Conservation (phyloP, 441 rosid species). For the Erysimum pusillum region DNA sequence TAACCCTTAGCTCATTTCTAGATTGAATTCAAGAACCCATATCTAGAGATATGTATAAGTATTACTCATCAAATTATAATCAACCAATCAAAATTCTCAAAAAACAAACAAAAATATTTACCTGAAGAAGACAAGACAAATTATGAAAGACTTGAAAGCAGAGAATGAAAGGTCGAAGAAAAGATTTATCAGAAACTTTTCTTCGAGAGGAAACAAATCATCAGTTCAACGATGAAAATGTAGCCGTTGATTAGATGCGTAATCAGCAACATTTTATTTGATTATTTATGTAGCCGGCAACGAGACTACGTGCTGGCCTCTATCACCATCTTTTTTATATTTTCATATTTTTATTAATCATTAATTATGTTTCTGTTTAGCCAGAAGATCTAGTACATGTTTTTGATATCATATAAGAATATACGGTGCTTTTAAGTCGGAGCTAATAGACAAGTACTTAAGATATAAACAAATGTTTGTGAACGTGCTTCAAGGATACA, state of each 20-base stretch:
- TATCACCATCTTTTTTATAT: constrained; percentile 20
- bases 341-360: background rate
- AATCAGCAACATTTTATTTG: constrained; percentile 12
- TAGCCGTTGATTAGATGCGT: constrained; percentile 37
- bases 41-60: background rate
- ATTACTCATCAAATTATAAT: background rate
- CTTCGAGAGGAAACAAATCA: background rate
- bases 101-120: background rate
- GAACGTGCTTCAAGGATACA: constrained; percentile 41
- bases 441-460: constrained; percentile 37
- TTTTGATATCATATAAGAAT: constrained; percentile 34
- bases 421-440: constrained; percentile 25
- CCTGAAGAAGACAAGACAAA: constrained; percentile 28
- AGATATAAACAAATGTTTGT: constrained; percentile 33
- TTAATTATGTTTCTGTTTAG: constrained; percentile 1
- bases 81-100: constrained; percentile 4
- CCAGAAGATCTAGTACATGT: constrained; percentile 40
- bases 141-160: constrained; percentile 8
- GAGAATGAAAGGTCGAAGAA: background rate
- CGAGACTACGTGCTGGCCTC: constrained; percentile 47
- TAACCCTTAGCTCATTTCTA: background rate
- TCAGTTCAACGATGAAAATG: constrained; percentile 32
- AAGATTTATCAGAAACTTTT: constrained; percentile 14
- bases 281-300: constrained; percentile 45
- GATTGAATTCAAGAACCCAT: constrained; percentile 14